Evolutionary conservation across 2,329 filamentous ascomycete genomes (phyloP), one percentile per base, ranked within the genome.

Genomic region (Elsinoe ampelina): DNA sequence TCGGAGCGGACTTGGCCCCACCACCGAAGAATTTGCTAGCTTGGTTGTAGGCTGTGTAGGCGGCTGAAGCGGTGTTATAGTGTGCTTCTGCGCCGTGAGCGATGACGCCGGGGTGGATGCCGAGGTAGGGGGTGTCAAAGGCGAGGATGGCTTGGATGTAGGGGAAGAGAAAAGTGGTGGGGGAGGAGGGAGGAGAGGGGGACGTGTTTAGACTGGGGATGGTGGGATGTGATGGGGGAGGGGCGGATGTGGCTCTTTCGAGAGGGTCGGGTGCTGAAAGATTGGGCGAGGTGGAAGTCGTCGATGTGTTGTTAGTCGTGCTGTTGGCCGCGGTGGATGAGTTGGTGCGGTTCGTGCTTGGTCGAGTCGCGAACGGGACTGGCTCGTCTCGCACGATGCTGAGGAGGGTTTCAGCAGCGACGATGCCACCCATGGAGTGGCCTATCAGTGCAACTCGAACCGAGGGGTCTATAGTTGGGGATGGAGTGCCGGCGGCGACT

Each of bases 91-190:
- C 91, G 59, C 85, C 84, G 68, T 92, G 86, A 3, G 88, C 87
- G n/a, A 93, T 84, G 1, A 93, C 86, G 22, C 87, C 86, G 0
- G 88, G 87, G 19, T 85, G 82, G 61, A 91, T 89, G 58, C 87
- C 87, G 1, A 93, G 79, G 69, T 87, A 98, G 1, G 93, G 93
- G 0, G 93, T 98, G 72, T 97, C 92, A 68, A 96, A 95, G 52
- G 91, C 89, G 48, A 97, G 80, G 22, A 97, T 82, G 62, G 87
- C 92, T 71, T 92, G 87, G 62, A 97, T 83, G 70, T 90, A 92
- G 1, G 92, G 92, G 69, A 97, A 97, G 86, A 96, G 92, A 68
- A 95, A 82, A 43, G 64, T 62, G 22, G 72, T 67, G 5, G 70
- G 69, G 42, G 64, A 63, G 19, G 71, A 66, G 5, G 70, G 68